phyloP scores from a whole-genome alignment of 768 basidiomycete species.

The Kwoniella europaea region DNA sequence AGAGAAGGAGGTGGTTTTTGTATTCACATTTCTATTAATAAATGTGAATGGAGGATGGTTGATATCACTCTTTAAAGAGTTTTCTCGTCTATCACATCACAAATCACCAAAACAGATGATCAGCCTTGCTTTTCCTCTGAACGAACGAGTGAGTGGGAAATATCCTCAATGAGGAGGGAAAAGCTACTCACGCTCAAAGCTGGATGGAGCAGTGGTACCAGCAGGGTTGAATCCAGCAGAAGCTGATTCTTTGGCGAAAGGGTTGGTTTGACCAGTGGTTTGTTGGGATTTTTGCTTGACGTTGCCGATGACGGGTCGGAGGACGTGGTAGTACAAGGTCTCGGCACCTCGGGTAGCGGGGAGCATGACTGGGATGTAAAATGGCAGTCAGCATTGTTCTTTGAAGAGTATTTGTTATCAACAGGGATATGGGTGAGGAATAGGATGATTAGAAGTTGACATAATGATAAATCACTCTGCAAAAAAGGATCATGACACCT shows the following conservation, averaged over 20 bases:
- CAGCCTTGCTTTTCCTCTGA: background rate
- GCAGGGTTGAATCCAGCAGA: conserved; percentile 44
- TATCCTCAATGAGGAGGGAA: background rate
- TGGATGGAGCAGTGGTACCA: conserved; percentile 54
- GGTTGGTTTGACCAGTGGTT: conserved; percentile 60
- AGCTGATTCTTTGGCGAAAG: conserved; percentile 47
- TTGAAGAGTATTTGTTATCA: too few relatives aligned
- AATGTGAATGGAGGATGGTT: background rate
- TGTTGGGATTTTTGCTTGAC: conserved; percentile 55
- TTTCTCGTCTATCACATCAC: conserved; percentile 52
- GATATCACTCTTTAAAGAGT: conserved; percentile 41
- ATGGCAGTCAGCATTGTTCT: background rate
- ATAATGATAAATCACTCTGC: too few relatives aligned
- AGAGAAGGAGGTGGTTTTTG: background rate
- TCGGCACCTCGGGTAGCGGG: conserved; percentile 75
- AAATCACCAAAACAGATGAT: background rate
- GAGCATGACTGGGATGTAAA: conserved; percentile 36
- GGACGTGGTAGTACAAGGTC: conserved; percentile 72
- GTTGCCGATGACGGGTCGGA: conserved; percentile 81
- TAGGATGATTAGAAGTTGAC: background rate
- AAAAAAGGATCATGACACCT: too few relatives aligned
- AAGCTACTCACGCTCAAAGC: conserved; percentile 54
- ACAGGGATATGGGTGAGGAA: background rate
- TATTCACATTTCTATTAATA: background rate
- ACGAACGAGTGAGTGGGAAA: too few relatives aligned